Evolutionary conservation across 2,329 filamentous ascomycete genomes (phyloP).

Genomic region (Thelonectria blattea): DNA sequence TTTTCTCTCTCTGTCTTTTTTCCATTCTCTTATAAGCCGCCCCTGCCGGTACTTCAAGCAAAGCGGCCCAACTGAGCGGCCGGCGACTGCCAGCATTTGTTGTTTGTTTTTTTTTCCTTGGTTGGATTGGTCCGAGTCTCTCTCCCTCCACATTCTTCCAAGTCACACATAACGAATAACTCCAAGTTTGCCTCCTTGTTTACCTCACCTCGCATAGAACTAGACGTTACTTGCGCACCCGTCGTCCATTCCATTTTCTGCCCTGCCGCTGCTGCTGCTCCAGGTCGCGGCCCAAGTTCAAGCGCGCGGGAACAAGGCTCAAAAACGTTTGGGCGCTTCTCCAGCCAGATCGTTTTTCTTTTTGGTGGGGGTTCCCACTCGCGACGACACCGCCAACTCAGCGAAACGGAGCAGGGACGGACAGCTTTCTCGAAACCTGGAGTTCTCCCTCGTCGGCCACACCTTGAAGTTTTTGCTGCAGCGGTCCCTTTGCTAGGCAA

Average conservation of each 20-base stretch:
- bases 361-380: constrained; percentile 9
- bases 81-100: background rate
- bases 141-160: background rate
- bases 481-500: background rate
- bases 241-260: background rate
- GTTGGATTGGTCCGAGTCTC: constrained; percentile 7
- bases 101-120: constrained; percentile 7
- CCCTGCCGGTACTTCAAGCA: background rate
- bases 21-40: background rate
- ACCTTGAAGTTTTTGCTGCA: background rate
- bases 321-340: background rate
- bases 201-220: background rate
- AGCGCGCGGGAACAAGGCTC: background rate
- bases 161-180: background rate
- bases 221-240: too few relatives aligned
- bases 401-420: background rate
- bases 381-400: constrained; percentile 15
- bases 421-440: background rate
- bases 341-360: background rate
- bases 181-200: background rate
- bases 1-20: too few relatives aligned
- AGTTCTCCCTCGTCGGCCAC: background rate
- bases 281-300: background rate
- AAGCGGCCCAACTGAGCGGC: constrained; percentile 9
- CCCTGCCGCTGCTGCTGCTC: background rate